phyloP scores from a whole-genome alignment of 2,329 filamentous ascomycete genomes.

The Fusarium duplospermum region DNA sequence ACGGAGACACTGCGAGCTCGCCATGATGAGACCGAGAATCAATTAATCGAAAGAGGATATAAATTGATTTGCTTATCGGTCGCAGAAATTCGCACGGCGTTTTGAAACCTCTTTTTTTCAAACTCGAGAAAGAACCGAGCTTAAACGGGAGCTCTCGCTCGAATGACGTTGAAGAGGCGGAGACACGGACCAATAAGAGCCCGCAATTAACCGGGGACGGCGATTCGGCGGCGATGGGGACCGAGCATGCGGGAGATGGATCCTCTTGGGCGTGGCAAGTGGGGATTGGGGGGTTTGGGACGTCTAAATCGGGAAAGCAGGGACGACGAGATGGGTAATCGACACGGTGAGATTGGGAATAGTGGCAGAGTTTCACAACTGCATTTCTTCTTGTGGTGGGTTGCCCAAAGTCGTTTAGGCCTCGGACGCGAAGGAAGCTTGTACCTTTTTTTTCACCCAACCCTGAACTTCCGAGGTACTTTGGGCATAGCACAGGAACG shows the following conservation, averaged over 20 bases:
- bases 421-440: background rate
- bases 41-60: background rate
- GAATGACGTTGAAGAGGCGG: slow-evolving; percentile 30
- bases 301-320: slow-evolving; percentile 22
- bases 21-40: slow-evolving; percentile 32
- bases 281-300: slow-evolving; percentile 24
- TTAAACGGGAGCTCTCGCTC: slow-evolving; percentile 15
- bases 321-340: slow-evolving; percentile 24
- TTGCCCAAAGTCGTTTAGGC: background rate
- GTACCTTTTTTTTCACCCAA: background rate
- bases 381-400: background rate
- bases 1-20: slow-evolving; percentile 36
- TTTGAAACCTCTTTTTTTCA: slow-evolving; percentile 4
- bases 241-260: slow-evolving; percentile 24
- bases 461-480: slow-evolving; percentile 12
- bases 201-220: slow-evolving; percentile 24
- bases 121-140: slow-evolving; percentile 20
- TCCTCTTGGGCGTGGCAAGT: slow-evolving; percentile 10
- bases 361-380: slow-evolving; percentile 10
- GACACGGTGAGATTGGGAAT: slow-evolving; percentile 20
- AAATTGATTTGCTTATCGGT: background rate
- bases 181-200: slow-evolving; percentile 17
- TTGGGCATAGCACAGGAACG: background rate
- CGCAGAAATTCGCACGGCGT: slow-evolving; percentile 10
- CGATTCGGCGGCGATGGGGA: background rate